Percentiles rank a stretch among this genome's conserved stretches.
Conservation (phyloP, 2,329 filamentous ascomycete species). For the Botryotinia convoluta region DNA sequence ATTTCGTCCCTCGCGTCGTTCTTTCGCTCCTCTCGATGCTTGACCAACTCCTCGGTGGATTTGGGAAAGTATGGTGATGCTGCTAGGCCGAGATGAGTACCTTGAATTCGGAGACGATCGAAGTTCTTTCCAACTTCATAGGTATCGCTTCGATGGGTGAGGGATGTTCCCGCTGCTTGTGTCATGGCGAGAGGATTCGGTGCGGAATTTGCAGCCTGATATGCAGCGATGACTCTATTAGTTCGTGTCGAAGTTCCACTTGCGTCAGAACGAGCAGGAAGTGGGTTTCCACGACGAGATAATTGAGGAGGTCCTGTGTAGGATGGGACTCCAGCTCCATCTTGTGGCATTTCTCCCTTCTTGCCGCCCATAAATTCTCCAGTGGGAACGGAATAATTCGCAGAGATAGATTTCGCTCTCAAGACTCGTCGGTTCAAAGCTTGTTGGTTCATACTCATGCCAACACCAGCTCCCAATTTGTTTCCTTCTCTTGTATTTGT, state of each 20-base stretch:
- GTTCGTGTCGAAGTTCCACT: no score
- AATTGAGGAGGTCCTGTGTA: not conserved
- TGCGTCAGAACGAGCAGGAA: not conserved
- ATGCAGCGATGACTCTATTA: not conserved
- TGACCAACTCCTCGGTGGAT: not conserved
- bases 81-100: not conserved
- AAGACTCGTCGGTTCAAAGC: not conserved
- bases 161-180: conserved; percentile 1
- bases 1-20: not conserved
- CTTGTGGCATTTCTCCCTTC: not conserved
- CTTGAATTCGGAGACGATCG: conserved; percentile 1
- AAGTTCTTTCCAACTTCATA: conserved; percentile 7
- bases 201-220: not conserved
- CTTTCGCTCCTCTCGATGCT: conserved; percentile 12
- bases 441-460: not conserved
- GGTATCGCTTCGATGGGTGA: not conserved
- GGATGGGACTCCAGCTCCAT: not conserved
- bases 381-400: not conserved
- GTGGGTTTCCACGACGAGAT: not conserved
- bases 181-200: not conserved
- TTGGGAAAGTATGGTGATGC: not conserved
- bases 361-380: not conserved
- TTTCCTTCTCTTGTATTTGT: not conserved
- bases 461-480: not conserved
- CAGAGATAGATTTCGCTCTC: not conserved